These are phyloP conservation scores for Didymella pinodella DNA, from an alignment of 2,329 filamentous ascomycete genomes.

Conservation along the genomic window DNA sequence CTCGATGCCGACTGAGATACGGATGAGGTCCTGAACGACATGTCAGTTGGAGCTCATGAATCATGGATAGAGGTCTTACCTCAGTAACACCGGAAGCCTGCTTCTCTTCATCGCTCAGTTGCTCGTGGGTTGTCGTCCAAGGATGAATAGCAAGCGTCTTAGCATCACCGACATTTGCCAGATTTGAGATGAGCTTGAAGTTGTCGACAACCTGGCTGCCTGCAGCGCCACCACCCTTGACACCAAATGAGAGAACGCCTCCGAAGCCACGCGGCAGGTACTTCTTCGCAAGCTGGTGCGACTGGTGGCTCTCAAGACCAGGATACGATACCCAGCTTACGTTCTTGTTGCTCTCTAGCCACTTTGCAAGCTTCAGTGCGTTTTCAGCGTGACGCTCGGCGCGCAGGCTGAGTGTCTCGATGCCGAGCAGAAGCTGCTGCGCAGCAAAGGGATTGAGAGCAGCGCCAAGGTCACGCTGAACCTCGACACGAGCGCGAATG, in stretches of 20 bases:
- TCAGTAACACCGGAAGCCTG: constrained; percentile 81
- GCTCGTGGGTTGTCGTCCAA: constrained; percentile 94
- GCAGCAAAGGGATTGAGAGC: constrained; percentile 88
- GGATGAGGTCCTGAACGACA: constrained; percentile 77
- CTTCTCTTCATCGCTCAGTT: constrained; percentile 84
- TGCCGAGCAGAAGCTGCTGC: constrained; percentile 86
- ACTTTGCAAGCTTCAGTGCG: constrained; percentile 78
- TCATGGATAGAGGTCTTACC: constrained; percentile 50
- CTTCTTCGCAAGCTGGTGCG: constrained; percentile 81
- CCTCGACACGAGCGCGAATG: constrained; percentile 86
- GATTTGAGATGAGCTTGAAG: constrained; percentile 93
- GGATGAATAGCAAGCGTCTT: constrained; percentile 96
- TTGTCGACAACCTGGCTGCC: constrained; percentile 90
- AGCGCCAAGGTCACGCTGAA: constrained; percentile 84
- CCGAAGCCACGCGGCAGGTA: constrained; percentile 87
- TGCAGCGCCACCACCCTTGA: constrained; percentile 85
- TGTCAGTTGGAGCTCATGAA: constrained; percentile 12
- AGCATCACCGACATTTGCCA: constrained; percentile 94
- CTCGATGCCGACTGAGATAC: constrained; percentile 93
- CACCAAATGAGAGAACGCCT: constrained; percentile 90
- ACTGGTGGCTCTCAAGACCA: constrained; percentile 81
- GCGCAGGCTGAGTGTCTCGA: constrained; percentile 88
- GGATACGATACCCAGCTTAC: constrained; percentile 96
- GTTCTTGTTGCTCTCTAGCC: constrained; percentile 82
- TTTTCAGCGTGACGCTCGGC: constrained; percentile 88